These are phyloP conservation scores for Tuber umbilicatum DNA, from an alignment of 495 filamentous ascomycete species.

Conservation along the genomic window DNA sequence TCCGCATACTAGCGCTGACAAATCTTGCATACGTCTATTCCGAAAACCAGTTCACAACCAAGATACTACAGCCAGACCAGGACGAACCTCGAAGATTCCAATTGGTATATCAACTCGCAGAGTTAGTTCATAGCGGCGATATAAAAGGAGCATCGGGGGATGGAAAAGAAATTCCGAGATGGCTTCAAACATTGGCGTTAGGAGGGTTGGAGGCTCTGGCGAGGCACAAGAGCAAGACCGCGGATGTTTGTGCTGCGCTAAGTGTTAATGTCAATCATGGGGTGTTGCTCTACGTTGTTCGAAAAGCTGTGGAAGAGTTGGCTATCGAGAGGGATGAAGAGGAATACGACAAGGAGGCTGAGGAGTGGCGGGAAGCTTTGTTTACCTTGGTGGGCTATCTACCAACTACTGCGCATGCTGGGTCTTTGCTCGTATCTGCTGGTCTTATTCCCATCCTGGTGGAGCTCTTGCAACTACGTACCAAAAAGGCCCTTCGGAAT, in stretches of 20 bases:
- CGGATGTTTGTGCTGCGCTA: conserved; percentile 77
- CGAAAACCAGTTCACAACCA: conserved; percentile 72
- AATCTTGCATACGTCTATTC: conserved; percentile 85
- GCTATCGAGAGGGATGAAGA: conserved; percentile 52
- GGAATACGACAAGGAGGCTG: conserved; percentile 55
- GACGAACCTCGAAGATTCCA: conserved; percentile 89
- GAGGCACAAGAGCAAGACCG: conserved; percentile 65
- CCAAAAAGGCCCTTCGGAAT: conserved; percentile 70
- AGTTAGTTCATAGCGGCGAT: conserved; percentile 70
- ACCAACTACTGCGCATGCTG: conserved; percentile 57
- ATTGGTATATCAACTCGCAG: conserved; percentile 82
- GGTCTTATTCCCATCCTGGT: conserved; percentile 83
- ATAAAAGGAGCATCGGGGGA: conserved; percentile 49
- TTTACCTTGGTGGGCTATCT: conserved; percentile 75
- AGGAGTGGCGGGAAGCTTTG: conserved; percentile 83
- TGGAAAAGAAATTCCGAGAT: conserved; percentile 53
- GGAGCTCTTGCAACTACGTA: conserved; percentile 79
- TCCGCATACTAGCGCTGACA: conserved; percentile 78
- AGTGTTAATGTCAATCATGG: conserved; percentile 94
- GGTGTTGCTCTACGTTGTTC: conserved; percentile 84
- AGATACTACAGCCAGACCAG: conserved; percentile 75
- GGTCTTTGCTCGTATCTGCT: conserved; percentile 64
- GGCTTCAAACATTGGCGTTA: conserved; percentile 76
- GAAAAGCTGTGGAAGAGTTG: conserved; percentile 80
- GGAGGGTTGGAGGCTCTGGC: conserved; percentile 72